Conservation (phyloP, 2,329 filamentous ascomycete genomes). For the Diaporthe citrichinensis region DNA sequence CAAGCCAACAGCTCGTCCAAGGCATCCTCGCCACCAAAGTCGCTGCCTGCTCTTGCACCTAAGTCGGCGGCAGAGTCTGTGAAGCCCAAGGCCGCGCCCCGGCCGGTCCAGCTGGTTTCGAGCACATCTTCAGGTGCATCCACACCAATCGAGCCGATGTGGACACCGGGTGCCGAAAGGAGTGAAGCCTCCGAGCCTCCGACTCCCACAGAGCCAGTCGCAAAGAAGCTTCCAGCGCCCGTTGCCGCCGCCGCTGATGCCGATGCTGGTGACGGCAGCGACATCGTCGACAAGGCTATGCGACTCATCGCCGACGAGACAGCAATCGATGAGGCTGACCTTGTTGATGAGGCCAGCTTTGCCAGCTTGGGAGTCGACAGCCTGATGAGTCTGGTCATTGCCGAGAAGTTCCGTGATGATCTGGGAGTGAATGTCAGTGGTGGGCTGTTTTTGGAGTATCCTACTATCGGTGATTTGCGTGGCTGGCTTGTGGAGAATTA, state of each 20-base stretch:
- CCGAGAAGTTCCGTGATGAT: slow-evolving; percentile 16
- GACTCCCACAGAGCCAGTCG: neutral
- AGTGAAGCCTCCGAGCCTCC: slow-evolving; percentile 43
- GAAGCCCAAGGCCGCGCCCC: neutral
- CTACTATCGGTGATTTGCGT: slow-evolving; percentile 26
- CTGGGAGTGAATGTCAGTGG: slow-evolving; percentile 11
- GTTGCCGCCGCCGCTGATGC: neutral
- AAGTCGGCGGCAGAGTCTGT: neutral
- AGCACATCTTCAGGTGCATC: slow-evolving; percentile 21
- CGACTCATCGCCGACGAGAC: slow-evolving; percentile 7
- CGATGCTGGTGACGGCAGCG: neutral
- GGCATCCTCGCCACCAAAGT: neutral
- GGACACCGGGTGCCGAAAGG: slow-evolving; percentile 54
- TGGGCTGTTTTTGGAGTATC: slow-evolving; percentile 14
- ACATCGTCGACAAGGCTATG: neutral
- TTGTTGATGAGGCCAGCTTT: neutral
- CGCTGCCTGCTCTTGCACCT: neutral
- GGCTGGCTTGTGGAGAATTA: slow-evolving; percentile 32
- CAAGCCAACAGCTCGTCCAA: neutral
- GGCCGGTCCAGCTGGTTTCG: slow-evolving; percentile 44
- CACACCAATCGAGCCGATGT: slow-evolving; percentile 39
- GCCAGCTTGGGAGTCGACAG: slow-evolving; percentile 12
- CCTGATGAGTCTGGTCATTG: slow-evolving; percentile 15
- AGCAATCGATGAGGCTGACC: neutral
- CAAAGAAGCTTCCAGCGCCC: neutral